Evolutionary conservation across 2,329 filamentous ascomycete genomes (phyloP), one percentile per base, ranked within the genome.

Genomic region (Botrytis cinerea): DNA sequence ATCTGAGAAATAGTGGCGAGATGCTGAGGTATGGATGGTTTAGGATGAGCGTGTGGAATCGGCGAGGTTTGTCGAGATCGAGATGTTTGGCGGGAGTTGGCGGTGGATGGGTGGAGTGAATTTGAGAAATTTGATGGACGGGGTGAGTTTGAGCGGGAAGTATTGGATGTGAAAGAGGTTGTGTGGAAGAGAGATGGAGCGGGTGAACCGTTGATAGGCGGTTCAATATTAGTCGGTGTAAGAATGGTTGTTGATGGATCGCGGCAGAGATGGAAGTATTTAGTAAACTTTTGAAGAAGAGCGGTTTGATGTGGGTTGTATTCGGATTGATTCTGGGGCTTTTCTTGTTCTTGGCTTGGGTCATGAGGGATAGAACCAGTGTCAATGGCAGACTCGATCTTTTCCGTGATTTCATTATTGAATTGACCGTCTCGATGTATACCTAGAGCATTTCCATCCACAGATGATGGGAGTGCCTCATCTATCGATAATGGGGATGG

Each of bases 1-100:
- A 96, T 89, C 59, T 90, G 89, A 70, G 94, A 89, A 59, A 97
- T 91, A 1, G 90, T 93, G 0, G 94, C 92, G 38, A 94, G 86
- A 66, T 97, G 90, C 46, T 1, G 91, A 92, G 62, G 51, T 22
- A 62, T 32, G 22, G 85, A 85, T 18, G 32, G 38, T 40, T n/a
- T 48, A 40, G 60, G 70, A 18, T 66, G 45, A 6, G 46, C 28
- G 38, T 63, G 60, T 20, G 35, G 60, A 67, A 12, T 16, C 1
- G 70, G 60, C n/a, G 70, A 51, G 35, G 70, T 63, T 66, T 48
- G 70, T 57, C 32, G 68, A 7, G 54, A 61, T 70, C 57, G 68
- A 8, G 68, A 70, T 35, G 35, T 69, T 69, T 69, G 66, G 8
- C 66, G 66, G 28, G 66, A 69, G 9, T 69, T 69, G 82, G 85